Base-by-base conservation (phyloP, 1,139 yeast species). In the Lodderomyces orthopsilosis region DNA sequence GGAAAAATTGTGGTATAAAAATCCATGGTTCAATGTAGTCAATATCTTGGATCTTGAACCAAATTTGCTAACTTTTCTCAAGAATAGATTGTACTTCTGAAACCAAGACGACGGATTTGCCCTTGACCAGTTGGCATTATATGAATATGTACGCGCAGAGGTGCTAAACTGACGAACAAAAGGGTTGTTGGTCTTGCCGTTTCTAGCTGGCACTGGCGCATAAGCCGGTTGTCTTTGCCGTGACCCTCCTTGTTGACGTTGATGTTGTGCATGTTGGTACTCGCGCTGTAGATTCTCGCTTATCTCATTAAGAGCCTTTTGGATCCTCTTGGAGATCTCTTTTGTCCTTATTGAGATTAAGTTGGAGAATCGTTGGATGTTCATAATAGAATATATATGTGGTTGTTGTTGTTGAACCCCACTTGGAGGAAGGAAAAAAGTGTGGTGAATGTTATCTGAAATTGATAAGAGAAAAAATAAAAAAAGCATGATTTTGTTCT, bases 271-370 rank as follows among this genome's bases (percentile, higher is more conserved):
- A 12, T 14, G 17, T 37, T 36, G 30, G 26, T 23, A 30, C 24
- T 37, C 38, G 40, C 15, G 37, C 18, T 35, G 55, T 39, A 64
- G 47, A 32, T 54, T 56, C 36, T 63, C 63, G 17, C 64, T 51
- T 41, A 68, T 58, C 44, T 65, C 70, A 46, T 64, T 59, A 24
- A 68, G 59, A 21, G 66, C 66, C 46, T 59, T 53, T 44, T 61
- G 62, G 38, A 66, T 49, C 30, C 59, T 58, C 38, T 56, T 53
- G 37, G 70, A 52, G 34, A 65, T 50, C 45, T 60, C 62, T 41
- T 59, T 55, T 26, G 63, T 53, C 45, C 61, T 54, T 37, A 56
- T 47, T 18, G 66, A 52, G 12, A 57, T 42, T 38, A 55, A 40
- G 39, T 56, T 52, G 41, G 47, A 53, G 37, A 56, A 46, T 22